phyloP scores from a whole-genome alignment of 1,284 basidiomycete species.

The Sanguinoderma infundibulare region DNA sequence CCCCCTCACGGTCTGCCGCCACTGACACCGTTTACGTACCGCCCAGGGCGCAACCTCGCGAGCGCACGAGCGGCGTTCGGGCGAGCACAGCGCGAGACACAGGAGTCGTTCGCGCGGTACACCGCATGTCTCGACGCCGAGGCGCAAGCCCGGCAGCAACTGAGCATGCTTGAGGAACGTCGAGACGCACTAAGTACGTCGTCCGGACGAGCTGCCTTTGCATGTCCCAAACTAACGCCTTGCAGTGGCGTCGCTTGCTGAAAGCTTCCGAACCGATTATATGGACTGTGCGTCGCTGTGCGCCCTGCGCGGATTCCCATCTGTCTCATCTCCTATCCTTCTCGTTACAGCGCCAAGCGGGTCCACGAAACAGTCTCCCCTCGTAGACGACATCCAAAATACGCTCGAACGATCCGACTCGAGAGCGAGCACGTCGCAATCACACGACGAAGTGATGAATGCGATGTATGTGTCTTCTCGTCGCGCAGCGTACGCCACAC shows the following conservation, averaged over 20 bases:
- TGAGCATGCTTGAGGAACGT: constrained; percentile 65
- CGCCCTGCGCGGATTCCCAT: neutral
- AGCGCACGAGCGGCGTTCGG: constrained; percentile 45
- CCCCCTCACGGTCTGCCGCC: too few relatives aligned
- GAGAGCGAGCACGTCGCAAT: constrained; percentile 24
- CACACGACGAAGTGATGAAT: constrained; percentile 27
- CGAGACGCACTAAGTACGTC: constrained; percentile 69
- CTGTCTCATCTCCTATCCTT: neutral
- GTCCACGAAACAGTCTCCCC: constrained; percentile 25
- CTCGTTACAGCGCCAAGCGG: constrained; percentile 18
- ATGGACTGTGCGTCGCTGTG: constrained; percentile 22
- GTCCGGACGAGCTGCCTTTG: neutral
- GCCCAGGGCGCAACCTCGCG: constrained; percentile 43
- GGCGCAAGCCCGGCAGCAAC: constrained; percentile 64
- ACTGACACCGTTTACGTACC: neutral
- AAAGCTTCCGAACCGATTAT: constrained; percentile 25
- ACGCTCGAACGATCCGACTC: constrained; percentile 25
- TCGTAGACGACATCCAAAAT: constrained; percentile 24
- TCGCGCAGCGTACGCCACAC: neutral
- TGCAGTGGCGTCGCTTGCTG: constrained; percentile 33
- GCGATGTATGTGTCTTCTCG: constrained; percentile 19
- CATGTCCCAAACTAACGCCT: constrained; percentile 2
- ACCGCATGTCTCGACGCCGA: constrained; percentile 71
- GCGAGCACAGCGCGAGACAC: constrained; percentile 69
- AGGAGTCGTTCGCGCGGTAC: constrained; percentile 73